phyloP scores from a whole-genome alignment of 495 filamentous ascomycete species.

The Diplogelasinospora grovesii region DNA sequence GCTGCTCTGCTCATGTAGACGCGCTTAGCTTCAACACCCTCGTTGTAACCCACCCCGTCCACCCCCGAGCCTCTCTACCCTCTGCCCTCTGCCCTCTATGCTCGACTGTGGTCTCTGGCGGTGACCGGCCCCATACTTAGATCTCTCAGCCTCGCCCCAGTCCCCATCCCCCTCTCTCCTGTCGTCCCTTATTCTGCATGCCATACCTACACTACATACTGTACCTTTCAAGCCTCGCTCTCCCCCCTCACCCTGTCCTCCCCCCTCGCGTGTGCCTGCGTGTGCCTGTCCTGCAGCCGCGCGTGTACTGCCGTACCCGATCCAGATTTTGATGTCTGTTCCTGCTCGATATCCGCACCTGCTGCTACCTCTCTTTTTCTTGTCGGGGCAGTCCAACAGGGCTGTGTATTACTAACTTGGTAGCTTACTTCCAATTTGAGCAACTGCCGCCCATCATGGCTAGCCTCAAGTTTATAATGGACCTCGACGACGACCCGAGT shows the following conservation, averaged over 20 bases:
- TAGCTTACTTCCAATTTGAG: conserved; percentile 38
- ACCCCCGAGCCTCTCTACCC: too few species aligned
- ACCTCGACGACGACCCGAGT: conserved; percentile 33
- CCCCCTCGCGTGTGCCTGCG: conserved; percentile 1
- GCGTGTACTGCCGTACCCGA: conserved; percentile 23
- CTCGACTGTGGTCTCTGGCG: background rate
- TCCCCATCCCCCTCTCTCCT: background rate
- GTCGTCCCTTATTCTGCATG: background rate
- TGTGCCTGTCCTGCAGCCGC: conserved; percentile 28
- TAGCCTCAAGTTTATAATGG: conserved; percentile 44
- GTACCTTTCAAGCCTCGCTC: conserved; percentile 13
- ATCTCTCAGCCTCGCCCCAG: background rate
- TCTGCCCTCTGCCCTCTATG: conserved; percentile 1
- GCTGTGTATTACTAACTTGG: conserved; percentile 35
- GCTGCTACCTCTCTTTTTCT: conserved; percentile 26
- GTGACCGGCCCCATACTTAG: background rate
- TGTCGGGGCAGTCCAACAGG: conserved; percentile 24
- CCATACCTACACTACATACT: conserved; percentile 7
- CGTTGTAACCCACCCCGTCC: too few species aligned
- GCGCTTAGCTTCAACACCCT: too few species aligned
- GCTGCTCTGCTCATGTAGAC: too few species aligned
- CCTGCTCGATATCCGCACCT: too few species aligned
- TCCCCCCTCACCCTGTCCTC: conserved; percentile 3
- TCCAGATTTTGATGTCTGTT: conserved; percentile 17
- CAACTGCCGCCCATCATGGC: conserved; percentile 36